These are phyloP conservation scores for Irpex sp. DNA, from an alignment of 1,284 basidiomycete genomes.

Conservation along the genomic window DNA sequence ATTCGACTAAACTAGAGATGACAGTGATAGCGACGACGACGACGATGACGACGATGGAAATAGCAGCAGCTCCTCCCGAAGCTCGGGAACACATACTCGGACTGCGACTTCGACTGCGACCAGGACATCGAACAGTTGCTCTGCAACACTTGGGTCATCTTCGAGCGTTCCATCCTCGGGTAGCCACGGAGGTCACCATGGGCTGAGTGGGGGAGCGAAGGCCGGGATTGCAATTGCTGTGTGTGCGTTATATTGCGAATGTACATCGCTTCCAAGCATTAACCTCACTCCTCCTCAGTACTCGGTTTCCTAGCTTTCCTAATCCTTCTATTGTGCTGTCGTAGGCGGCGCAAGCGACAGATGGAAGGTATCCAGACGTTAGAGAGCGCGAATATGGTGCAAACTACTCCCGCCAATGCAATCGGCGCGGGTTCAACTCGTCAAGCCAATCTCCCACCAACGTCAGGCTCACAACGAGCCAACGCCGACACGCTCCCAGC, in stretches of 20 bases:
- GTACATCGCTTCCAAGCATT: neutral
- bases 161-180: neutral
- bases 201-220: conserved; percentile 17
- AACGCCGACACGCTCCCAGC: neutral
- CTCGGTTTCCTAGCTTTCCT: neutral
- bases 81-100: neutral
- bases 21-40: conserved; percentile 2
- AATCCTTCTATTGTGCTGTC: conserved; percentile 10
- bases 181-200: neutral
- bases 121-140: neutral
- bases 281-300: neutral
- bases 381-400: neutral
- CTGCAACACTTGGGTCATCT: neutral
- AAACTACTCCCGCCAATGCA: neutral
- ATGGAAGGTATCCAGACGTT: neutral
- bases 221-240: conserved; percentile 24
- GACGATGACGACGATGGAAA: conserved; percentile 1
- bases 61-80: neutral
- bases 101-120: neutral
- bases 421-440: neutral
- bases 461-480: neutral
- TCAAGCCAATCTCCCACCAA: neutral
- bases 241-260: conserved; percentile 13
- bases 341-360: neutral
- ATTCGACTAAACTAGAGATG: neutral